Evolutionary conservation across 2,329 filamentous ascomycete genomes (phyloP).

Genomic region (Ilyonectria robusta): DNA sequence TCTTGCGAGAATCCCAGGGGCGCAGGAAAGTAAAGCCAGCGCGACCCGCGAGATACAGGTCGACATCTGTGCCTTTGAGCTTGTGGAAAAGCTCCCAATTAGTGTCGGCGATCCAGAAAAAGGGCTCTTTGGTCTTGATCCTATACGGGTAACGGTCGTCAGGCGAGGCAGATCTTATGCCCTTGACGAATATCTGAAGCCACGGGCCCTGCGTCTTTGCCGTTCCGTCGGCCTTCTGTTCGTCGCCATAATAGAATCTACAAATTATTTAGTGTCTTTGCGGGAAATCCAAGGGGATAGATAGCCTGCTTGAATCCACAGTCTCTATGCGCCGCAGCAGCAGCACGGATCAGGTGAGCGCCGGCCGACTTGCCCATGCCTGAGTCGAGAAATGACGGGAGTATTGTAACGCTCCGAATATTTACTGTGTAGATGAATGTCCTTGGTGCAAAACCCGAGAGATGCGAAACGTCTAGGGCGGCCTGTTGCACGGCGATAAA

Average conservation of each 20-base stretch:
- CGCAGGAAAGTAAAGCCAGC: too few relatives aligned
- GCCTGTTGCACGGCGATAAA: slow-evolving; percentile 37
- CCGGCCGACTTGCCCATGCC: slow-evolving; percentile 59
- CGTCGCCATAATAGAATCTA: slow-evolving; percentile 68
- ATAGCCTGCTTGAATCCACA: slow-evolving; percentile 53
- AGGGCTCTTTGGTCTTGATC: too few relatives aligned
- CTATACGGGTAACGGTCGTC: too few relatives aligned
- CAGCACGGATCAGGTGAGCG: slow-evolving; percentile 46
- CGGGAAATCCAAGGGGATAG: not conserved
- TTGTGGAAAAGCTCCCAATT: too few relatives aligned
- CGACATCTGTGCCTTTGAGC: too few relatives aligned
- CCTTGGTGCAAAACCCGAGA: slow-evolving; percentile 50
- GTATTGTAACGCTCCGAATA: slow-evolving; percentile 51
- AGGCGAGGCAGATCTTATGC: slow-evolving; percentile 47
- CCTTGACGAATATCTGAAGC: slow-evolving; percentile 61
- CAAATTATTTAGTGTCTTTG: slow-evolving; percentile 6
- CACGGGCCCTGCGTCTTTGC: slow-evolving; percentile 59
- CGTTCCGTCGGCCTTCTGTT: slow-evolving; percentile 60
- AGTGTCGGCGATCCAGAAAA: too few relatives aligned
- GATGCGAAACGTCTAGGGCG: slow-evolving; percentile 32
- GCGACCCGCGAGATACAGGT: too few relatives aligned
- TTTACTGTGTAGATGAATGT: slow-evolving; percentile 64
- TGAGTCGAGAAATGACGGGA: slow-evolving; percentile 52
- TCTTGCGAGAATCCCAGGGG: too few relatives aligned
- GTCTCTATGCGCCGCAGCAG: slow-evolving; percentile 53